These are phyloP conservation scores for Akebia trifoliata DNA, from an alignment of 164 flowering plant species.

Conservation along the genomic window DNA sequence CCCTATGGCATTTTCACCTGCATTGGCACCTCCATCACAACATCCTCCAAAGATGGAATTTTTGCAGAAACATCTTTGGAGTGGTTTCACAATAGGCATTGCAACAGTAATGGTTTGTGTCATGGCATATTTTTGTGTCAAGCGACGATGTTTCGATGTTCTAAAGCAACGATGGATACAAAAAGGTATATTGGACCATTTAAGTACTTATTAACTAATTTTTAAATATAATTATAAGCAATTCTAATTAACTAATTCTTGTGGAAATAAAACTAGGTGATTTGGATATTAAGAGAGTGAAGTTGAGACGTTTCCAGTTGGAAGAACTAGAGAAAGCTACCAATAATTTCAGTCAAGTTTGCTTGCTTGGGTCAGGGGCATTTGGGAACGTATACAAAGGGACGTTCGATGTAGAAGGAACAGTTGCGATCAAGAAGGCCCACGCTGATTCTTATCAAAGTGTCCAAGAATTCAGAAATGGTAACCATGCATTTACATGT, in stretches of 20 bases:
- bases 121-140: conserved; percentile 25
- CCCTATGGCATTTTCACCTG: conserved; percentile 2
- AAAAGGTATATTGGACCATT: too few species aligned
- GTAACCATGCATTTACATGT: conserved; percentile 19
- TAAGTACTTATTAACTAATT: too few species aligned
- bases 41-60: neutral
- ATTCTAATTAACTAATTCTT: neutral
- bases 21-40: neutral
- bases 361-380: conserved; percentile 57
- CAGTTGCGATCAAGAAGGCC: conserved; percentile 56
- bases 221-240: neutral
- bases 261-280: conserved; percentile 18
- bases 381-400: conserved; percentile 68
- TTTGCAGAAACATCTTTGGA: conserved; percentile 12
- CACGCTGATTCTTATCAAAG: conserved; percentile 41
- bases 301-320: conserved; percentile 40
- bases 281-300: conserved; percentile 20
- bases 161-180: conserved; percentile 3
- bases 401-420: conserved; percentile 33
- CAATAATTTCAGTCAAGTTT: conserved; percentile 46
- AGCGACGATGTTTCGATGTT: conserved; percentile 21
- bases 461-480: conserved; percentile 57
- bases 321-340: conserved; percentile 64
- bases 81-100: conserved; percentile 14
- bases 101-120: conserved; percentile 13